A percentile compares a stretch with the other conserved stretches of the same genome.
phyloP scores from a whole-genome alignment of 768 basidiomycete genomes.

The Amylocystis lapponica region DNA sequence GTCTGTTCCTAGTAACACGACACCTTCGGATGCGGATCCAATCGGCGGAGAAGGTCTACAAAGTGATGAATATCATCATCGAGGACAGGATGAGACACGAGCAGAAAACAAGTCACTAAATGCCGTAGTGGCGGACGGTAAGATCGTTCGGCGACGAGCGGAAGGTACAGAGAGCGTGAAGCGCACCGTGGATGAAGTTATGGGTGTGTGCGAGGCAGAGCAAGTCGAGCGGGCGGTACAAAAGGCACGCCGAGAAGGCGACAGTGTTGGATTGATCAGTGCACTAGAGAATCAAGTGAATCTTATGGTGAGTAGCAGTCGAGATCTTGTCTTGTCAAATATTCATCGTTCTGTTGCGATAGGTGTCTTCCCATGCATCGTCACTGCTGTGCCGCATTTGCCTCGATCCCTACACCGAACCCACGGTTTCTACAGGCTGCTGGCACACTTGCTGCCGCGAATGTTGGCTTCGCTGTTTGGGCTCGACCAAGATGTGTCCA shows the following conservation, averaged over 20 bases:
- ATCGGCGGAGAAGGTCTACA: not conserved
- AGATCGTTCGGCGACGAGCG: slow-evolving; percentile 22
- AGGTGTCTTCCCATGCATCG: slow-evolving; percentile 45
- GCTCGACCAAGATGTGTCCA: slow-evolving; percentile 76
- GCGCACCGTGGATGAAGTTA: slow-evolving; percentile 33
- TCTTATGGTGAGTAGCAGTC: slow-evolving; percentile 39
- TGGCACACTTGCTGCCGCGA: slow-evolving; percentile 84
- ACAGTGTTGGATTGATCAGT: slow-evolving; percentile 40
- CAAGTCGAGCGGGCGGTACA: slow-evolving; percentile 35
- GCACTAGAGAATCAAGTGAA: slow-evolving; percentile 61
- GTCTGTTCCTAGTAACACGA: too few species aligned
- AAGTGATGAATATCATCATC: slow-evolving; percentile 7
- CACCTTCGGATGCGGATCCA: not conserved
- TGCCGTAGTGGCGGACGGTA: slow-evolving; percentile 49
- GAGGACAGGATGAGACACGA: slow-evolving; percentile 17
- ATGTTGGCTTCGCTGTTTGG: slow-evolving; percentile 83
- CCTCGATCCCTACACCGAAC: slow-evolving; percentile 70
- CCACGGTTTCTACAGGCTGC: slow-evolving; percentile 77
- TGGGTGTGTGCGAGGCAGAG: slow-evolving; percentile 31
- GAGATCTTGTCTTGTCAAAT: not conserved
- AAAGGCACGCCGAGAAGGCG: slow-evolving; percentile 42
- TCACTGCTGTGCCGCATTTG: slow-evolving; percentile 68
- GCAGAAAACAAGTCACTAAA: slow-evolving; percentile 20
- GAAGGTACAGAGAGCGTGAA: slow-evolving; percentile 20
- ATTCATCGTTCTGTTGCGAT: slow-evolving; percentile 4